Base-by-base conservation (phyloP, 805 yeast species). In the Candida qinlingensis region DNA sequence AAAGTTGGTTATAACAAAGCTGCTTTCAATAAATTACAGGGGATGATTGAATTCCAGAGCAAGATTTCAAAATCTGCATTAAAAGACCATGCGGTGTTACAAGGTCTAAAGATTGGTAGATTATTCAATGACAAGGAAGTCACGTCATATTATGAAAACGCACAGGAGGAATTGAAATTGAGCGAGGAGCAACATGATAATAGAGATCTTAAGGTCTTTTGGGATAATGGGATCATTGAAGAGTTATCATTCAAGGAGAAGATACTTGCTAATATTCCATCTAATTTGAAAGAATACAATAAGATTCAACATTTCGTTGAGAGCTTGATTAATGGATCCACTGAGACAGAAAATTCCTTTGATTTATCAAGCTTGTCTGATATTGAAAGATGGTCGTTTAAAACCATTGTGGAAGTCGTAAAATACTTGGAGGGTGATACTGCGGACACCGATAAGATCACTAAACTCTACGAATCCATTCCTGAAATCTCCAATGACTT, bases 11-110 rank as follows among this genome's bases (percentile, higher is more conserved):
- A 85, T 55, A 77, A 81, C 36, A 72, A 74, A 27, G 72, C 75
- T 25, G 74, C 85, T 0, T 87, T 76, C 63, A 81, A 83, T 50
- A 90, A 89, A 60, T 58, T 89, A 13, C 71, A 74, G 30, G 84
- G 89, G 1, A 79, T 89, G 63, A 57, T 85, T 19, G 80, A 80
- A 25, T 81, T 91, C 54, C 79, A 79, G 12, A 58, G 63, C 10
- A 71, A 81, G 44, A 55, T 88, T 41, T 57, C 65, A 3, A 63
- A 70, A 44, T 87, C 96, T 27, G 42, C 48, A 25, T 35, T 58
- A 43, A 61, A 54, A 48, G 55, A 48, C n/a, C 64, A 61, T 42
- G 44, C 58, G 12, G 48, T 55, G 7, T 41, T 62, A 6, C 69
- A 65, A 50, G 64, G 62, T 11, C 37, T 56, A n/a, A 59, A 59